Conservation (phyloP, 768 basidiomycete genomes). For the Tephrocybe sp. region DNA sequence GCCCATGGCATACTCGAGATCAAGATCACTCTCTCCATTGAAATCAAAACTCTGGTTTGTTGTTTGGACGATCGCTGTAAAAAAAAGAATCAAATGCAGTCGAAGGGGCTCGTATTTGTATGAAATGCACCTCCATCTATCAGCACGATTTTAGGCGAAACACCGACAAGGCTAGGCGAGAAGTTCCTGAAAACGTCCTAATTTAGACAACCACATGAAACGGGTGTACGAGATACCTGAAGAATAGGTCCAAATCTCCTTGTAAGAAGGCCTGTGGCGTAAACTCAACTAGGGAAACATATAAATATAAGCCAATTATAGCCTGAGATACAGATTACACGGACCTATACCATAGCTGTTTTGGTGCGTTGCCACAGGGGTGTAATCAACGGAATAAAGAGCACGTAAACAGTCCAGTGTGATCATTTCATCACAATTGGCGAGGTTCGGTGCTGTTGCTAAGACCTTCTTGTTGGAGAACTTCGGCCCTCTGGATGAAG, state of each 20-base stretch:
- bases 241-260: constrained; percentile 36
- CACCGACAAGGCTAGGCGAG: constrained; percentile 33
- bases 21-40: constrained; percentile 57
- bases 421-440: constrained; percentile 24
- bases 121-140: constrained; percentile 28
- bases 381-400: constrained; percentile 23
- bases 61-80: constrained; percentile 42
- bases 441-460: neutral
- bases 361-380: constrained; percentile 22
- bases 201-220: neutral
- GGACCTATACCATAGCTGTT: constrained; percentile 27
- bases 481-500: constrained; percentile 4
- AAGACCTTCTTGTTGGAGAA: constrained; percentile 3
- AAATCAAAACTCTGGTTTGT: constrained; percentile 35
- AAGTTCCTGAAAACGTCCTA: constrained; percentile 26
- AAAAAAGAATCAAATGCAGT: neutral
- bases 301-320: neutral
- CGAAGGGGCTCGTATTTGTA: neutral
- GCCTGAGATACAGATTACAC: neutral
- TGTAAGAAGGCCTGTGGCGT: constrained; percentile 11
- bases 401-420: constrained; percentile 28
- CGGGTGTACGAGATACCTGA: constrained; percentile 12
- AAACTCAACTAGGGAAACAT: constrained; percentile 4
- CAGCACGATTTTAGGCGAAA: constrained; percentile 30
- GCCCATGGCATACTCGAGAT: constrained; percentile 55